Conservation (phyloP, 495 filamentous ascomycete genomes). For the Penicillium subrubescens region DNA sequence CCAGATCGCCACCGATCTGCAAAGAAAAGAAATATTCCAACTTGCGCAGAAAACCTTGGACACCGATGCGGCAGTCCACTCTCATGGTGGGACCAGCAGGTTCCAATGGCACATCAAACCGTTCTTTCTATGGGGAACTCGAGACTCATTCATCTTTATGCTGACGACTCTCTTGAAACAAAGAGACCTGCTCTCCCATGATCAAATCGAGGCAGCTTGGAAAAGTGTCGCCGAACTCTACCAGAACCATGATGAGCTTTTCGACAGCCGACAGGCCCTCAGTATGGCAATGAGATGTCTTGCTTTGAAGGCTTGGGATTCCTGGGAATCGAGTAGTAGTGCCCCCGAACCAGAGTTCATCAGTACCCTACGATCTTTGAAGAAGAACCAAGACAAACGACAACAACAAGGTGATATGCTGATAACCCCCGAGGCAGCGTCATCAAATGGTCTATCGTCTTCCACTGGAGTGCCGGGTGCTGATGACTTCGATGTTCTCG, state of each 20-base stretch:
- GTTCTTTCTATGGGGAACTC: slow-evolving; percentile 18
- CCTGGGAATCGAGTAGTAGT: background rate
- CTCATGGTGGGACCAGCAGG: slow-evolving; percentile 5
- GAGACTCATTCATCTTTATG: slow-evolving; percentile 11
- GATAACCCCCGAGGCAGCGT: background rate
- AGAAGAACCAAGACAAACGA: background rate
- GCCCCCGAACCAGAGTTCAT: slow-evolving; percentile 12
- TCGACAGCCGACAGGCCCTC: slow-evolving; percentile 5
- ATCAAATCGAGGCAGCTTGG: slow-evolving; percentile 14
- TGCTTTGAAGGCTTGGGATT: slow-evolving; percentile 13
- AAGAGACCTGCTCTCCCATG: slow-evolving; percentile 4
- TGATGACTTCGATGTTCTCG: background rate
- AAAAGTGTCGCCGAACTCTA: slow-evolving; percentile 19
- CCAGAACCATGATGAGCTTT: slow-evolving; percentile 17
- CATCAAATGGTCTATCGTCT: slow-evolving; percentile 1
- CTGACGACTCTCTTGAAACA: slow-evolving; percentile 7
- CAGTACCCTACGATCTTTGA: background rate
- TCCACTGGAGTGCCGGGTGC: background rate
- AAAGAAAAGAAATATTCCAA: slow-evolving; percentile 15
- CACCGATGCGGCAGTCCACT: slow-evolving; percentile 17
- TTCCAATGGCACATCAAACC: slow-evolving; percentile 15
- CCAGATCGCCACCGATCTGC: slow-evolving; percentile 6
- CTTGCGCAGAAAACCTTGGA: slow-evolving; percentile 28
- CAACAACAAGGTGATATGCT: background rate
- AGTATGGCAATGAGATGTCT: slow-evolving; percentile 13